Conservation (phyloP, 305 asterid species). For the Plantago rigida region DNA sequence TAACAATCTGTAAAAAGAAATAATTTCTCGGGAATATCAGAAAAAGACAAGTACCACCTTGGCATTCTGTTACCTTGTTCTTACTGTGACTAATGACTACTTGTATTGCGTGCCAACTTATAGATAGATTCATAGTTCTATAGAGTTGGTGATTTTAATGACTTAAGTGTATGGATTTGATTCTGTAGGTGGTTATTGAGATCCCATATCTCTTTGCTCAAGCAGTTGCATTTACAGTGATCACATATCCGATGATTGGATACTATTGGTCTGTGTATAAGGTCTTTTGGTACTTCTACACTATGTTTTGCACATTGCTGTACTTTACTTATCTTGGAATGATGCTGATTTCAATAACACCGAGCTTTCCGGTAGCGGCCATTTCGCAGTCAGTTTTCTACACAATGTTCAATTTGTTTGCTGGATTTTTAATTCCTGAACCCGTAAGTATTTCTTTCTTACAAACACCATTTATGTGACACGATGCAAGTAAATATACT, state of each 20-base stretch:
- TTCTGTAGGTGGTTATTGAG: conserved; percentile 47
- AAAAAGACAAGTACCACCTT: no score
- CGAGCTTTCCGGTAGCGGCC: conserved; percentile 50
- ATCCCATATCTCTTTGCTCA: conserved; percentile 45
- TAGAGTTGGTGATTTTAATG: background rate
- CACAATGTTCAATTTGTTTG: conserved; percentile 39
- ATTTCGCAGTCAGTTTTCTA: conserved; percentile 43
- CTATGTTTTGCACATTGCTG: conserved; percentile 46
- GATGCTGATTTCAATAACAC: conserved; percentile 54
- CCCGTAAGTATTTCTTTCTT: conserved; percentile 32
- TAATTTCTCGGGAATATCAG: no score
- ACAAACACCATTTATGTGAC: no score
- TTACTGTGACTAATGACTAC: no score
- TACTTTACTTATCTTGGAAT: conserved; percentile 55
- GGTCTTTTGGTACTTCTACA: conserved; percentile 46
- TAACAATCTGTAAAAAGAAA: no score
- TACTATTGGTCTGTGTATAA: conserved; percentile 44
- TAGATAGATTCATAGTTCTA: background rate
- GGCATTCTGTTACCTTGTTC: no score
- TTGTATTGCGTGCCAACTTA: no score
- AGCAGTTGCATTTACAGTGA: conserved; percentile 34
- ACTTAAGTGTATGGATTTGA: background rate
- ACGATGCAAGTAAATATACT: no score
- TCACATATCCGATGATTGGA: conserved; percentile 65
- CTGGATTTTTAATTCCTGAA: conserved; percentile 48